phyloP scores from a whole-genome alignment of 2,329 filamentous ascomycete species.

The Aspergillus calidoustus region DNA sequence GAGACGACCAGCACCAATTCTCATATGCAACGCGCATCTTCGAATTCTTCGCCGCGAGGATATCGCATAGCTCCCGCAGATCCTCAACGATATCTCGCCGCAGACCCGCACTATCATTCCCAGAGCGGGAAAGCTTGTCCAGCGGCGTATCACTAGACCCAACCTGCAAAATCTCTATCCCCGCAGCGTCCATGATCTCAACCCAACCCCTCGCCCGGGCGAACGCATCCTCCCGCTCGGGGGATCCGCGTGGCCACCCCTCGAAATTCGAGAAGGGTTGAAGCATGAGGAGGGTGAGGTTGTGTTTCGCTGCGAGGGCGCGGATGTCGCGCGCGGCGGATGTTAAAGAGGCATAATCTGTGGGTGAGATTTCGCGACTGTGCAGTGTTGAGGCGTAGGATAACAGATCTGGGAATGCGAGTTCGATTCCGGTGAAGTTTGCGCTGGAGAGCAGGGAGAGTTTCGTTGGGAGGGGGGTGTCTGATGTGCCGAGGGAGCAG shows the following conservation, averaged over 20 bases:
- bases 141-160: conserved; percentile 45
- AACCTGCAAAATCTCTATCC: conserved; percentile 73
- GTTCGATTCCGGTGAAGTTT: conserved; percentile 68
- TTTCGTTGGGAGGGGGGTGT: conserved; percentile 43
- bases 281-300: conserved; percentile 69
- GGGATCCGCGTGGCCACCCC: conserved; percentile 66
- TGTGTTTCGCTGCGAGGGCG: conserved; percentile 57
- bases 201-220: conserved; percentile 69
- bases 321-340: conserved; percentile 60
- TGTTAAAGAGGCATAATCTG: conserved; percentile 65
- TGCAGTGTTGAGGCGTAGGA: conserved; percentile 62
- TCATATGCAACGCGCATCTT: conserved; percentile 71
- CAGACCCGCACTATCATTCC: background rate
- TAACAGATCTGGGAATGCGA: conserved; percentile 74
- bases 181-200: conserved; percentile 70
- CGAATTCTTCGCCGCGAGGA: conserved; percentile 58
- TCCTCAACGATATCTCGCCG: conserved; percentile 60
- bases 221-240: conserved; percentile 66
- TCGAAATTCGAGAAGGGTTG: conserved; percentile 80
- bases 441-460: conserved; percentile 44
- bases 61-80: conserved; percentile 66
- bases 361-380: conserved; percentile 55
- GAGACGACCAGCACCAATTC: conserved; percentile 81
- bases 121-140: background rate
- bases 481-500: conserved; percentile 47